These are phyloP conservation scores for Corylus americana DNA, from an alignment of 306 rosid species.

Conservation along the genomic window DNA sequence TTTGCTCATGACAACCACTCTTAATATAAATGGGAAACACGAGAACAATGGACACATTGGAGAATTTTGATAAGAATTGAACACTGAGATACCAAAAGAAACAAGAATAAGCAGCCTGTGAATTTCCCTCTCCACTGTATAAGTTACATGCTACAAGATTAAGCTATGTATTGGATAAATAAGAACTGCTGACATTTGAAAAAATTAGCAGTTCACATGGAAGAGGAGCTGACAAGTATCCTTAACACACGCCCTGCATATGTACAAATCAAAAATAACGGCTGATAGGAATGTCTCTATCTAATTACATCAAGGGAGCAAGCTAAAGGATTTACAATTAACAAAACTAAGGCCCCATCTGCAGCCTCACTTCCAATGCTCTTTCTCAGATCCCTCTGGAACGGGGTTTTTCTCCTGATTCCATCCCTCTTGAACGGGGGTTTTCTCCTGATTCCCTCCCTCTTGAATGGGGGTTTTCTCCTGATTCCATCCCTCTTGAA, in stretches of 20 bases:
- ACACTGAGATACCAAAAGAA: not conserved
- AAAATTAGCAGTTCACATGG: conserved; percentile 3
- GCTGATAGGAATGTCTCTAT: conserved; percentile 15
- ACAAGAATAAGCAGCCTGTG: not conserved
- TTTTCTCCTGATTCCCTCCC: not conserved
- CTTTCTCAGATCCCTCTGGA: conserved; percentile 31
- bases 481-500: conserved; percentile 11
- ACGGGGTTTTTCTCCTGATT: conserved; percentile 20
- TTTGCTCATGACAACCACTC: not conserved
- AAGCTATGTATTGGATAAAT: not conserved
- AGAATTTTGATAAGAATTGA: conserved; percentile 1
- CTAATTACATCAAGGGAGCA: conserved; percentile 15
- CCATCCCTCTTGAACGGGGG: not conserved
- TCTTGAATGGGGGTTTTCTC: conserved; percentile 21
- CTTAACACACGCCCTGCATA: conserved; percentile 34
- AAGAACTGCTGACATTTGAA: not conserved
- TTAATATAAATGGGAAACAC: not conserved
- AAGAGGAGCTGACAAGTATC: not conserved
- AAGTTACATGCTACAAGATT: not conserved
- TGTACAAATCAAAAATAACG: conserved; percentile 39
- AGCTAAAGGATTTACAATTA: not conserved
- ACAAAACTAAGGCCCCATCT: not conserved
- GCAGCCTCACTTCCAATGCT: conserved; percentile 15
- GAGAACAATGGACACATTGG: not conserved
- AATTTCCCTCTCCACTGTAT: not conserved